Evolutionary conservation across 441 rosid genomes (phyloP).

Genomic region (Capsella rubella): DNA sequence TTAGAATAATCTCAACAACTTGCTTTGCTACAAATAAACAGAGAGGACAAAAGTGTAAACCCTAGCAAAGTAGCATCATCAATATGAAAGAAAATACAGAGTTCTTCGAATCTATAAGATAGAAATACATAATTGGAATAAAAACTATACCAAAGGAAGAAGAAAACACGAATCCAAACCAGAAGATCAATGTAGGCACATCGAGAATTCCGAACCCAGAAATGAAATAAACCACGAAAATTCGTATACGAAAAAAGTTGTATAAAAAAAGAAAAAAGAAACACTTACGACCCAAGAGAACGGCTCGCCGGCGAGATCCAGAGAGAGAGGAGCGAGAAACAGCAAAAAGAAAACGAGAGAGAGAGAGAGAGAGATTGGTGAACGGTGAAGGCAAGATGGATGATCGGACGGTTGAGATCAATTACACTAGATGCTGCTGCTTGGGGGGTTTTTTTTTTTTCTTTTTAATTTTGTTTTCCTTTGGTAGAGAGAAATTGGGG

Average conservation of each 20-base stretch:
- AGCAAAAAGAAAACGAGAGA: background rate
- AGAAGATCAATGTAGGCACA: slow-evolving; percentile 15
- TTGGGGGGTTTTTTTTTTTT: background rate
- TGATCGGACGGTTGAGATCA: slow-evolving; percentile 45
- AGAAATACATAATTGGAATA: background rate
- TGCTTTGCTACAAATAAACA: background rate
- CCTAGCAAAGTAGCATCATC: slow-evolving; percentile 24
- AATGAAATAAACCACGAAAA: slow-evolving; percentile 11
- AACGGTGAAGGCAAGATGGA: slow-evolving; percentile 30
- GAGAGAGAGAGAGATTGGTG: slow-evolving; percentile 27
- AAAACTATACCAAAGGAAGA: background rate
- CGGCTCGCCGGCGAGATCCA: slow-evolving; percentile 44
- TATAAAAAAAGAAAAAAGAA: background rate
- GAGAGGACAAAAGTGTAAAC: background rate
- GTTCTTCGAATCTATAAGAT: background rate
- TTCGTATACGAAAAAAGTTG: background rate
- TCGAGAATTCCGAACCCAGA: slow-evolving; percentile 5
- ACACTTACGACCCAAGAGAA: slow-evolving; percentile 43
- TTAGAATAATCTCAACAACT: slow-evolving; percentile 10
- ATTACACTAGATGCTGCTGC: slow-evolving; percentile 16
- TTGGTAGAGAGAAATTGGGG: background rate
- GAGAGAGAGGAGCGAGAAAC: slow-evolving; percentile 10
- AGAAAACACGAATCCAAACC: slow-evolving; percentile 11
- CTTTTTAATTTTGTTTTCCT: background rate
- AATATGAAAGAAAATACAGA: background rate